A percentile compares a stretch with the other conserved stretches of the same genome.
Conservation (phyloP, 768 basidiomycete genomes). For the Calocybe indica region DNA sequence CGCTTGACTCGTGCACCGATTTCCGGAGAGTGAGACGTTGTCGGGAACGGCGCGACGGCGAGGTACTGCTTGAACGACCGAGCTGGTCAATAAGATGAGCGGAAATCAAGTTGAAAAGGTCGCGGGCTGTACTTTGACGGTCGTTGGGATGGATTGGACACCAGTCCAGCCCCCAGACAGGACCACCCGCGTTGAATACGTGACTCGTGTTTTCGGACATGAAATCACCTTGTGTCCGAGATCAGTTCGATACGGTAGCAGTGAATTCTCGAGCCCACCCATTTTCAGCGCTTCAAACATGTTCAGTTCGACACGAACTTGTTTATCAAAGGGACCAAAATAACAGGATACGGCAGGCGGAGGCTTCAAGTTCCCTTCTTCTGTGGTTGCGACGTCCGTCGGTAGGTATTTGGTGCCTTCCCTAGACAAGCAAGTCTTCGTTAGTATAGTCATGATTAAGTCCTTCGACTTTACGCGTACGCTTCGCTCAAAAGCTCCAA, state of each 20-base stretch:
- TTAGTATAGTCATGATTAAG: too few relatives aligned
- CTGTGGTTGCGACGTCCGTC: conserved; percentile 39
- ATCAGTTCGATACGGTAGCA: background rate
- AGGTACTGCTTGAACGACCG: conserved; percentile 69
- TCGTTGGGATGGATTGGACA: conserved; percentile 71
- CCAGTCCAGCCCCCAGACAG: conserved; percentile 93
- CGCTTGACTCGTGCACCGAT: conserved; percentile 55
- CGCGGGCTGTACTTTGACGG: conserved; percentile 37
- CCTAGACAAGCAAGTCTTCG: too few relatives aligned
- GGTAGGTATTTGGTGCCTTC: conserved; percentile 30
- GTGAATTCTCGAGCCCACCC: conserved; percentile 34
- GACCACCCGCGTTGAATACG: conserved; percentile 82
- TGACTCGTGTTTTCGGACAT: conserved; percentile 54
- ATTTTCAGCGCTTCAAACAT: conserved; percentile 55
- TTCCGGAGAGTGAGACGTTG: conserved; percentile 53
- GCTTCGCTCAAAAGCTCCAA: conserved; percentile 39
- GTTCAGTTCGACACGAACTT: conserved; percentile 39
- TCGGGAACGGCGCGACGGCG: conserved; percentile 73
- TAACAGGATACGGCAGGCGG: conserved; percentile 55
- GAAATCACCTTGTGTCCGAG: conserved; percentile 42
- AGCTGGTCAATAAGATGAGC: conserved; percentile 25
- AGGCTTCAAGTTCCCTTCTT: conserved; percentile 43
- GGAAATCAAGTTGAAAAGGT: background rate
- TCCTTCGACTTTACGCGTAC: conserved; percentile 27
- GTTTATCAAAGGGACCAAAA: conserved; percentile 58